Evolutionary conservation across 208 protist genomes (phyloP).

Genomic region (Leishmania braziliensis): DNA sequence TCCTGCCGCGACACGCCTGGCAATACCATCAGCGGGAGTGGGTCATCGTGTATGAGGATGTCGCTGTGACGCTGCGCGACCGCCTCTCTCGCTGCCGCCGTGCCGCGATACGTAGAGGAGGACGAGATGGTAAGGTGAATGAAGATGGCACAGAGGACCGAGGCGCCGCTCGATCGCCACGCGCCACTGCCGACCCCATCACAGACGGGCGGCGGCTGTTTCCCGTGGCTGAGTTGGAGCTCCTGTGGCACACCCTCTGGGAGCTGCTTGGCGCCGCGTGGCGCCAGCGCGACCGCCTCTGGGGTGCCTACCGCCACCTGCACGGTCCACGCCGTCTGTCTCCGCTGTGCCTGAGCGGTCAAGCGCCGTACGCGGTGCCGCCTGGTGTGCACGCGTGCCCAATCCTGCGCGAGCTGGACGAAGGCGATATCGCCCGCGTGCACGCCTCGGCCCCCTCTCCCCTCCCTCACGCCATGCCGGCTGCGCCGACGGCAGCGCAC

Average conservation of each 20-base stretch:
- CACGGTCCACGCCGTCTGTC: slow-evolving; percentile 21
- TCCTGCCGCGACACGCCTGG: slow-evolving; percentile 57
- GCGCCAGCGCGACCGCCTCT: slow-evolving; percentile 67
- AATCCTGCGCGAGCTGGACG: slow-evolving; percentile 22
- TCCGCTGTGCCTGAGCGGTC: slow-evolving; percentile 16
- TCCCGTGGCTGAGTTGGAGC: slow-evolving; percentile 23
- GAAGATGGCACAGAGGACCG: background rate
- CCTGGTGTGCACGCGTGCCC: slow-evolving; percentile 29
- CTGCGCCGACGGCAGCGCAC: background rate
- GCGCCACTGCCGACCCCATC: background rate
- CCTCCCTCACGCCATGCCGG: background rate
- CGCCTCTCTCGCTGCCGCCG: slow-evolving; percentile 57
- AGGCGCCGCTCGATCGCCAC: no score
- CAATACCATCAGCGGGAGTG: slow-evolving; percentile 60
- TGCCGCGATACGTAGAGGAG: slow-evolving; percentile 6
- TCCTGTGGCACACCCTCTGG: slow-evolving; percentile 69
- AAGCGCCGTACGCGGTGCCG: slow-evolving; percentile 12
- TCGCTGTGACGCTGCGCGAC: slow-evolving; percentile 46
- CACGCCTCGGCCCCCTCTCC: background rate
- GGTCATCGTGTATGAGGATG: slow-evolving; percentile 71
- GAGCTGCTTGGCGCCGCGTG: slow-evolving; percentile 62
- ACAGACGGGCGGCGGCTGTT: background rate
- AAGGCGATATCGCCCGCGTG: slow-evolving; percentile 6
- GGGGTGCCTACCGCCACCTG: slow-evolving; percentile 49
- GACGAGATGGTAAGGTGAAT: background rate